These are phyloP conservation scores for Coccomyxa subellipsoidea DNA, from an alignment of 163 green algal genomes.

Conservation along the genomic window DNA sequence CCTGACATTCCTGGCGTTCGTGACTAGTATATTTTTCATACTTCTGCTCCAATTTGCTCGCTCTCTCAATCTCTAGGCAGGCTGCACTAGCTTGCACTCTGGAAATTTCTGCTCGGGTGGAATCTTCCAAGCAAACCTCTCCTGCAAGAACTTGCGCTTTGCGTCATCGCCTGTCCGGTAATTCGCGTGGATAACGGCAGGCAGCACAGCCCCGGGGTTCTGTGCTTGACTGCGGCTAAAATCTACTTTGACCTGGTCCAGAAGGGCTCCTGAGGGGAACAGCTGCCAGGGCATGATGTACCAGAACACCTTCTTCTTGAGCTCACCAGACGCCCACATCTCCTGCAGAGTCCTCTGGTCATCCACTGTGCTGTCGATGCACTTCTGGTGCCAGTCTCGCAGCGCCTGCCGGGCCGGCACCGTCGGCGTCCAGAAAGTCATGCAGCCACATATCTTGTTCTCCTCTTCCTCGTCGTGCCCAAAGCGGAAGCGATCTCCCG, in stretches of 20 bases:
- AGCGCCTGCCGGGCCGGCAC: not conserved
- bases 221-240: not conserved
- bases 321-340: not conserved
- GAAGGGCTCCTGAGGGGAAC: not conserved
- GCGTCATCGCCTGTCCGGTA: not conserved
- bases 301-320: not conserved
- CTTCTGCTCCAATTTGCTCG: too few species aligned
- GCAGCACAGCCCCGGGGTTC: not conserved
- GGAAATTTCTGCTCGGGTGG: not conserved
- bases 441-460: not conserved
- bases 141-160: not conserved
- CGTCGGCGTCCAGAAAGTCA: not conserved
- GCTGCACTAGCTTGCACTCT: not conserved
- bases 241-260: not conserved
- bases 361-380: not conserved
- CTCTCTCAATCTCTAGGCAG: not conserved
- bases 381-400: not conserved
- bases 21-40: too few species aligned
- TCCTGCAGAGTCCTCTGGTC: not conserved
- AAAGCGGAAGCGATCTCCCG: not conserved
- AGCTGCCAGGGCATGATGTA: not conserved
- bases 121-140: not conserved
- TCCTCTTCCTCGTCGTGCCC: not conserved
- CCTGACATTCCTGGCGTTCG: too few species aligned
- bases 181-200: not conserved